Percentiles rank a stretch among this genome's conserved stretches.
These are phyloP conservation scores for Huntiella savannae DNA, from an alignment of 2,329 filamentous ascomycete genomes.

Conservation along the genomic window DNA sequence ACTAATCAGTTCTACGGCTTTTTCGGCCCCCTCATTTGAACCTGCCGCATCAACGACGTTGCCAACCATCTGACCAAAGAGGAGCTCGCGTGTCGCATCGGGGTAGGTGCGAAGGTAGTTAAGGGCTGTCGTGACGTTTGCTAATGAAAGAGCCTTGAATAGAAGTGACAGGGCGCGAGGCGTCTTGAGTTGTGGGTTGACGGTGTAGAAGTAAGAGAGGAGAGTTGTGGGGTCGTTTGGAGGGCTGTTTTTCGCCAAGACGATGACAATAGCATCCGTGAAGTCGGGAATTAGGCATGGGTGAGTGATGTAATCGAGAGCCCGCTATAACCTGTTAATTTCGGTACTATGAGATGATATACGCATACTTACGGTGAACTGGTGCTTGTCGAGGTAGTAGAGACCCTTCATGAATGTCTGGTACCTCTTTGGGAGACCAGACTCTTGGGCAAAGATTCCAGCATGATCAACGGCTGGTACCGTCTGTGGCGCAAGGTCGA, in stretches of 20 bases:
- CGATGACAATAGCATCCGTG: slow-evolving; percentile 59
- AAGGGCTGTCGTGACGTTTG: slow-evolving; percentile 53
- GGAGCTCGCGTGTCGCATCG: slow-evolving; percentile 37
- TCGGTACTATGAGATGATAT: not conserved
- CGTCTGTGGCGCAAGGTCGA: slow-evolving; percentile 43
- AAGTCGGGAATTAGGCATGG: slow-evolving; percentile 67
- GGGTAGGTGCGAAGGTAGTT: slow-evolving; percentile 51
- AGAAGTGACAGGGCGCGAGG: slow-evolving; percentile 43
- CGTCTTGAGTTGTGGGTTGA: slow-evolving; percentile 51
- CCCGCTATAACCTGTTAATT: slow-evolving; percentile 24
- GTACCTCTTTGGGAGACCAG: slow-evolving; percentile 56
- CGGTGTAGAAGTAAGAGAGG: slow-evolving; percentile 61
- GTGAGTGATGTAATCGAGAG: slow-evolving; percentile 59
- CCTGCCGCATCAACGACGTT: slow-evolving; percentile 30
- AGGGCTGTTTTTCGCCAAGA: slow-evolving; percentile 42
- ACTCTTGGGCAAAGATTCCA: slow-evolving; percentile 37
- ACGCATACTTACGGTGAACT: slow-evolving; percentile 36
- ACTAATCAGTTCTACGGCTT: slow-evolving; percentile 50
- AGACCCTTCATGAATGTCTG: slow-evolving; percentile 65
- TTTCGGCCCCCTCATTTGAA: slow-evolving; percentile 26
- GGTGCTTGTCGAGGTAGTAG: slow-evolving; percentile 57
- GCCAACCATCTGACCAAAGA: slow-evolving; percentile 48
- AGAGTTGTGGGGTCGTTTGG: slow-evolving; percentile 43
- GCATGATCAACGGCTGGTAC: slow-evolving; percentile 26
- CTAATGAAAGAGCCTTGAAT: slow-evolving; percentile 47